These are phyloP conservation scores for Cladosporium austrohemisphaericum DNA, from an alignment of 2,329 filamentous ascomycete species.

Conservation along the genomic window DNA sequence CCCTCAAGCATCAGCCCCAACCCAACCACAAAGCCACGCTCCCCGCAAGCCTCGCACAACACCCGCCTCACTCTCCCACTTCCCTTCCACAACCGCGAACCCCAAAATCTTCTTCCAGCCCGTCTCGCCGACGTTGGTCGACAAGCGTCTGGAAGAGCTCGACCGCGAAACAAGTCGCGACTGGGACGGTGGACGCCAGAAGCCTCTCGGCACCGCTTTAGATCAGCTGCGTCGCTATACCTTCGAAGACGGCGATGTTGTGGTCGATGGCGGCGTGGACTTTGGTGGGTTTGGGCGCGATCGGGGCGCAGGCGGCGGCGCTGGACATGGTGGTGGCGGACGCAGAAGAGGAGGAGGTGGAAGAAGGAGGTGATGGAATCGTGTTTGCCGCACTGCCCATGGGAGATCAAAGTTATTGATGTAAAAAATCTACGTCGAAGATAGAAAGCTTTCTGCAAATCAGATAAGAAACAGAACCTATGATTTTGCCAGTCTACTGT, in stretches of 20 bases:
- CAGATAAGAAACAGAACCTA: too few species aligned
- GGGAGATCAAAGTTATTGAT: constrained; percentile 20
- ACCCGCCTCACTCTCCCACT: constrained; percentile 39
- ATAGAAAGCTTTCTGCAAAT: too few species aligned
- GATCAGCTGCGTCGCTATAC: constrained; percentile 40
- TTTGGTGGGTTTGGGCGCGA: constrained; percentile 29
- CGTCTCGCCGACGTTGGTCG: constrained; percentile 61
- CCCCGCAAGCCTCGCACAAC: constrained; percentile 15
- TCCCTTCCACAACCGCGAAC: constrained; percentile 57
- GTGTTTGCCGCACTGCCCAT: too few species aligned
- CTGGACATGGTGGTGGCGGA: constrained; percentile 18
- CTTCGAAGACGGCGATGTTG: constrained; percentile 42
- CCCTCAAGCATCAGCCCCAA: constrained; percentile 6
- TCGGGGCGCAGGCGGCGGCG: constrained; percentile 15
- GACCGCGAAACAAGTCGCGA: constrained; percentile 42
- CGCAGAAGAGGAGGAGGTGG: constrained; percentile 21
- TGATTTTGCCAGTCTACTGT: too few species aligned
- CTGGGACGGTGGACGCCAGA: constrained; percentile 35
- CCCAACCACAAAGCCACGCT: background rate
- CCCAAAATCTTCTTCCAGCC: constrained; percentile 64
- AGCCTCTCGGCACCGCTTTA: constrained; percentile 8
- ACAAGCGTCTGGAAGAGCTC: constrained; percentile 61
- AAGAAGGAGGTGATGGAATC: constrained; percentile 21
- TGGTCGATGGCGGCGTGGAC: constrained; percentile 42
- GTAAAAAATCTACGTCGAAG: too few species aligned